A percentile compares a stretch with the other conserved stretches of the same genome.
phyloP scores from a whole-genome alignment of 2,329 filamentous ascomycete species.

The Xylariaceae sp. region DNA sequence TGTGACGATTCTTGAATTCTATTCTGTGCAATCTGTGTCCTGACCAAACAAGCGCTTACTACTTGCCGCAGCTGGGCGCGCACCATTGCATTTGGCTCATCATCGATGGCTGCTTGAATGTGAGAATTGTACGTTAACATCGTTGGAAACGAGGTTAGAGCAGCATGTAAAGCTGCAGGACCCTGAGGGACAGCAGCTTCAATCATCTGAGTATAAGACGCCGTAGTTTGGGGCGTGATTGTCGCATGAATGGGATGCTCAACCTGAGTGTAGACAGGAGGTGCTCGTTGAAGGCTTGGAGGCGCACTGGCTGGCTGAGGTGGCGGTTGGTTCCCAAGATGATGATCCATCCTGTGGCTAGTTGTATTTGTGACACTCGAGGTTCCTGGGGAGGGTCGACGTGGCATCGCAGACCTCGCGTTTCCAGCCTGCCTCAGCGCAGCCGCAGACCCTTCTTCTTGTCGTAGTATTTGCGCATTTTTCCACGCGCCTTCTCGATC shows the following conservation, averaged over 20 bases:
- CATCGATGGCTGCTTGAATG: constrained; percentile 48
- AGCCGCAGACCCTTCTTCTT: constrained; percentile 61
- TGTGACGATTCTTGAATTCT: constrained; percentile 29
- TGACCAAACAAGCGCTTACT: constrained; percentile 42
- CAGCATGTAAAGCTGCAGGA: constrained; percentile 41
- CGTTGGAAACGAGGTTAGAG: constrained; percentile 43
- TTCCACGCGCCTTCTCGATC: constrained; percentile 82
- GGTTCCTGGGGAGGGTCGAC: constrained; percentile 17
- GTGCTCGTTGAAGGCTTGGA: constrained; percentile 25
- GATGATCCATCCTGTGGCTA: constrained; percentile 11
- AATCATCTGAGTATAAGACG: constrained; percentile 48
- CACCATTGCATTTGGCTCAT: constrained; percentile 43
- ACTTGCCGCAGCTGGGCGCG: constrained; percentile 47
- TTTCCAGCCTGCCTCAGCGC: constrained; percentile 34
- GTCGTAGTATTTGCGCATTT: constrained; percentile 66
- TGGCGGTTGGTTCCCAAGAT: constrained; percentile 14
- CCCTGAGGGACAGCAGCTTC: constrained; percentile 50
- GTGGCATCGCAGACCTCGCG: constrained; percentile 12
- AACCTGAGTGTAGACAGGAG: constrained; percentile 27
- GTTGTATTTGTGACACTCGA: constrained; percentile 8
- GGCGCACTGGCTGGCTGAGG: constrained; percentile 26
- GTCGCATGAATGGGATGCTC: constrained; percentile 33
- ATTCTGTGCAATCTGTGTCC: constrained; percentile 42
- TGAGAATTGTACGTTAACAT: constrained; percentile 45
- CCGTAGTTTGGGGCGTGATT: constrained; percentile 33